Percentiles rank a stretch among this genome's conserved stretches.
phyloP scores from a whole-genome alignment of 2,329 filamentous ascomycete genomes.

The Phyllosticta citribraziliensis region DNA sequence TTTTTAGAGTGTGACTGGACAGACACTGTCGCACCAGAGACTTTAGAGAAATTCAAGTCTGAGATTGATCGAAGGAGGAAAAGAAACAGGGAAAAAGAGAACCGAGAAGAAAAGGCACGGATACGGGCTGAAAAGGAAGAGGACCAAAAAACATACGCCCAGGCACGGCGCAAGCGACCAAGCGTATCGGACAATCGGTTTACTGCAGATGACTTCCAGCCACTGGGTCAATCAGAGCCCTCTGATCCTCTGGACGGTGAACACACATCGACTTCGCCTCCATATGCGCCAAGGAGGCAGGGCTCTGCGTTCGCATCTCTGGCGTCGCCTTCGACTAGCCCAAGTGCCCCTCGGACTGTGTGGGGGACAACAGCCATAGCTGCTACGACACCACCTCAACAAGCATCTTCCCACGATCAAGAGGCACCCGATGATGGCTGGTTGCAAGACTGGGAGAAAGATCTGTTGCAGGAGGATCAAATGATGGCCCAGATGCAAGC shows the following conservation, averaged over 20 bases:
- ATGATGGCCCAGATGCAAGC: slow-evolving; percentile 41
- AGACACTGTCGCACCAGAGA: slow-evolving; percentile 67
- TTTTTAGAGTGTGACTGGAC: slow-evolving; percentile 95
- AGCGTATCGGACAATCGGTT: slow-evolving; percentile 43
- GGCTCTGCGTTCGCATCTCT: slow-evolving; percentile 57
- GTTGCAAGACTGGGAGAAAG: slow-evolving; percentile 73
- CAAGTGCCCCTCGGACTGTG: slow-evolving; percentile 66
- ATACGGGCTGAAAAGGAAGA: slow-evolving; percentile 73
- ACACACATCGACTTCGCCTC: slow-evolving; percentile 35
- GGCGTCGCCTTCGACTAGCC: slow-evolving; percentile 72
- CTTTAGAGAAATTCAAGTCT: slow-evolving; percentile 63
- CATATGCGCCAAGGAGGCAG: slow-evolving; percentile 36
- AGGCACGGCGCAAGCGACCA: slow-evolving; percentile 49
- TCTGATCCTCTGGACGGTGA: slow-evolving; percentile 22
- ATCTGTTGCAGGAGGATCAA: slow-evolving; percentile 55
- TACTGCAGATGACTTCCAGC: slow-evolving; percentile 39
- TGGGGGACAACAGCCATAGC: slow-evolving; percentile 76
- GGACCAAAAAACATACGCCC: slow-evolving; percentile 55
- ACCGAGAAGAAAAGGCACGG: slow-evolving; percentile 76
- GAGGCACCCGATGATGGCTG: slow-evolving; percentile 62
- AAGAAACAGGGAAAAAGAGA: slow-evolving; percentile 71
- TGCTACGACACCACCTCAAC: slow-evolving; percentile 47
- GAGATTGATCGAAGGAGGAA: slow-evolving; percentile 71
- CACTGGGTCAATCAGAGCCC: slow-evolving; percentile 22
- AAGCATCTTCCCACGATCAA: slow-evolving; percentile 31